These are phyloP conservation scores for Peltaster fructicola DNA, from an alignment of 2,329 filamentous ascomycete species.

Conservation along the genomic window DNA sequence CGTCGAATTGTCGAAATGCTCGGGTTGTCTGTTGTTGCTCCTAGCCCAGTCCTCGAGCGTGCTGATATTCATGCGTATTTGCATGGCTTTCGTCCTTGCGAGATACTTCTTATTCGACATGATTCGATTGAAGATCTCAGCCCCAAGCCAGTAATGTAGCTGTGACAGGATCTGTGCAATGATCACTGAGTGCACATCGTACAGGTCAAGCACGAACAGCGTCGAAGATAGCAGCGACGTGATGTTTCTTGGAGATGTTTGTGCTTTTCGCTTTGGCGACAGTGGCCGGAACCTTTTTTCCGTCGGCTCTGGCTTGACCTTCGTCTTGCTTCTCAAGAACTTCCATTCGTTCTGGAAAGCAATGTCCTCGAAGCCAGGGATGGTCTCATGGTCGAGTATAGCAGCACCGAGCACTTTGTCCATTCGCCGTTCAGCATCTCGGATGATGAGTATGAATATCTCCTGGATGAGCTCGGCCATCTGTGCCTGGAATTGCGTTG, in stretches of 20 bases:
- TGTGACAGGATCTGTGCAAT: slow-evolving; percentile 81
- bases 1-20: slow-evolving; percentile 88
- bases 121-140: slow-evolving; percentile 92
- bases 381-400: slow-evolving; percentile 96
- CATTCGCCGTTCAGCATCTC: slow-evolving; percentile 85
- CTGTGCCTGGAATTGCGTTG: slow-evolving; percentile 77
- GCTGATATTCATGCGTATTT: slow-evolving; percentile 97
- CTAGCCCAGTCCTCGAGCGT: slow-evolving; percentile 91
- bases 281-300: slow-evolving; percentile 86
- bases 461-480: slow-evolving; percentile 92
- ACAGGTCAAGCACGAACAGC: slow-evolving; percentile 92
- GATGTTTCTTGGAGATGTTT: slow-evolving; percentile 84
- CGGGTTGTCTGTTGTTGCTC: slow-evolving; percentile 79
- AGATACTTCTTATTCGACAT: slow-evolving; percentile 94
- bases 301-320: slow-evolving; percentile 70
- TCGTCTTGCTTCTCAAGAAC: slow-evolving; percentile 78
- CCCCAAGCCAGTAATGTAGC: slow-evolving; percentile 86
- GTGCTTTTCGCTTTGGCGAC: slow-evolving; percentile 80
- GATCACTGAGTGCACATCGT: slow-evolving; percentile 96
- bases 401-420: slow-evolving; percentile 87
- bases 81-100: slow-evolving; percentile 95
- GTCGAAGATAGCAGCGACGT: slow-evolving; percentile 91
- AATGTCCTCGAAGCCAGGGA: slow-evolving; percentile 91
- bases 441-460: slow-evolving; percentile 93
- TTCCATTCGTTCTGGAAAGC: slow-evolving; percentile 98